Evolutionary conservation across 192 early-diverging fungal species (phyloP), one percentile per base, ranked within the genome.

Genomic region (Backusella tuberculispora): DNA sequence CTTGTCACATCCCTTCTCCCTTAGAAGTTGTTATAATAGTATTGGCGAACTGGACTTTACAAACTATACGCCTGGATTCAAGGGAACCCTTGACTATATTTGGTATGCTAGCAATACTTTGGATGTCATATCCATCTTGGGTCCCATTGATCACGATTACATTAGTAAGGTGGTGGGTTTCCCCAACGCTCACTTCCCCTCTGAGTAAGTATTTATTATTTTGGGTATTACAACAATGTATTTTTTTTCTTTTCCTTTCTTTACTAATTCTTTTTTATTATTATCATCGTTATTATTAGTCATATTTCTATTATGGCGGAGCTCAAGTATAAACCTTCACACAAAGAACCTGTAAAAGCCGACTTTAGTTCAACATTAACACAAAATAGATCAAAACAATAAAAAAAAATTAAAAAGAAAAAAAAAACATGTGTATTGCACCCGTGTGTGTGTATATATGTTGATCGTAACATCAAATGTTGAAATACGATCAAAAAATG

Each of bases 81-180:
- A 85, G 67, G 96, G 94, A 0, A 91, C 92, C 17, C 95, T 99
- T 71, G 97, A 99, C 85, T 97, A 97, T 76, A 93, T 99, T 64
- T 99, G 94, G 92, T 95, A 95, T 82, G 87, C 91, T 5, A 90
- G 85, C 17, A 89, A 89, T 41, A 90, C 91, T 24, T 83, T 98
- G 21, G 86, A 81, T 13, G 90, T 95, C 9, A 88, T 93, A 10
- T 95, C 95, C 5, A 74, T 98, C 14, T 76, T 99, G 71, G 92
- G 92, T 13, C 87, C 87, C 48, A 81, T 99, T 8, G 97, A 99
- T 69, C 87, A 88, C 60, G 89, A 90, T 73, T 98, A 97, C 81
- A 75, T 92, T 53, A 81, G 78, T 19, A 89, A 90, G 47, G 83
- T 82, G 3, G 96, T 99, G 45, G 96, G 98, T 13, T 97, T 98